These are phyloP conservation scores for Purpureocillium lavendulum DNA, from an alignment of 2,329 filamentous ascomycete species.

Conservation along the genomic window DNA sequence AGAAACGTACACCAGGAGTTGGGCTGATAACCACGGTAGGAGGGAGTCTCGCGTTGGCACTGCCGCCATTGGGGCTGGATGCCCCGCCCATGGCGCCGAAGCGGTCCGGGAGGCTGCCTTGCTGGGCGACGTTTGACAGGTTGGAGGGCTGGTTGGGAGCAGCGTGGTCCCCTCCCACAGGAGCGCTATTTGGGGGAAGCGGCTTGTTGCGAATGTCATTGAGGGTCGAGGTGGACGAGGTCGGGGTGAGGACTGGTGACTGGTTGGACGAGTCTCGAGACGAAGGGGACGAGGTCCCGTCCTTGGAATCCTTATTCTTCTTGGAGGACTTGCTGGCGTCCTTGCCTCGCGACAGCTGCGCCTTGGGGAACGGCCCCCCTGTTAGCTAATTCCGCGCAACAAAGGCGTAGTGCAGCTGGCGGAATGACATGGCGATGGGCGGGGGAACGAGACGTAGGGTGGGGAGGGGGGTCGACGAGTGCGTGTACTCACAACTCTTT, in stretches of 20 bases:
- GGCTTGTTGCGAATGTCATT: slow-evolving; percentile 82
- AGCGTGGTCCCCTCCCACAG: slow-evolving; percentile 33
- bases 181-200: slow-evolving; percentile 48
- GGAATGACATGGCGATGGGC: neutral
- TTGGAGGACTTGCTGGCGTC: slow-evolving; percentile 75
- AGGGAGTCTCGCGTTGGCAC: slow-evolving; percentile 40
- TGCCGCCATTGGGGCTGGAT: slow-evolving; percentile 27
- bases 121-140: slow-evolving; percentile 26
- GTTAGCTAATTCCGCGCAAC: slow-evolving; percentile 7
- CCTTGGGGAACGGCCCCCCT: slow-evolving; percentile 4
- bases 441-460: neutral
- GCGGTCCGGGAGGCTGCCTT: slow-evolving; percentile 28
- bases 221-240: slow-evolving; percentile 81
- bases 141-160: slow-evolving; percentile 30
- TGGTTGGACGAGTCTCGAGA: slow-evolving; percentile 45
- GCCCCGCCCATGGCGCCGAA: slow-evolving; percentile 27
- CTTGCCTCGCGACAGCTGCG: slow-evolving; percentile 85
- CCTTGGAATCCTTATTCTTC: slow-evolving; percentile 64
- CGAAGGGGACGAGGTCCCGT: slow-evolving; percentile 74
- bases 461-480: too few species aligned
- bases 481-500: slow-evolving; percentile 56
- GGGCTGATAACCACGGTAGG: slow-evolving; percentile 93
- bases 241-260: slow-evolving; percentile 65
- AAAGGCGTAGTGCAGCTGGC: neutral
- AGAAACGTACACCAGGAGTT: slow-evolving; percentile 69